phyloP scores from a whole-genome alignment of 2,329 filamentous ascomycete genomes.

The Trichoderma sp. region DNA sequence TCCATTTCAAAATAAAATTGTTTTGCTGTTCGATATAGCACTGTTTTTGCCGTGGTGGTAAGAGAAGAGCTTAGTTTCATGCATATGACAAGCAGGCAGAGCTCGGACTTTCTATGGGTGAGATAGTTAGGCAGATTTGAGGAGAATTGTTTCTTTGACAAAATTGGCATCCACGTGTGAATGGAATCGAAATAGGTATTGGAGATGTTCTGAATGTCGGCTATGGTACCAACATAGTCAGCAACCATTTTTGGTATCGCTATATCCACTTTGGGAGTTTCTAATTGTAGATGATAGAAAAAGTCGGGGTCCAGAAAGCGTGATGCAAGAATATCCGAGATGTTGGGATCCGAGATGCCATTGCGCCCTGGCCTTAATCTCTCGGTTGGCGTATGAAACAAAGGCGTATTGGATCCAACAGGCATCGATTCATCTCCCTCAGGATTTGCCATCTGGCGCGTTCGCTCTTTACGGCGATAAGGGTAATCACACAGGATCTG shows the following conservation, averaged over 20 bases:
- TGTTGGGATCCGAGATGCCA: background rate
- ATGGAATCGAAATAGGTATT: constrained; percentile 20
- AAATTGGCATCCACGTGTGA: constrained; percentile 23
- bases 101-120: background rate
- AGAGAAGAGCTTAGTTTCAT: constrained; percentile 18
- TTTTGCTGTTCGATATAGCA: constrained; percentile 19
- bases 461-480: background rate
- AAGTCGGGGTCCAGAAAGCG: background rate
- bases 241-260: constrained; percentile 3
- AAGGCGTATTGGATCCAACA: background rate
- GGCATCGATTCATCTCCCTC: background rate
- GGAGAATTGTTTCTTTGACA: constrained; percentile 18
- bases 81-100: constrained; percentile 19
- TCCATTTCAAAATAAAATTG: constrained; percentile 17
- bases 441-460: background rate
- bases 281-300: constrained; percentile 3
- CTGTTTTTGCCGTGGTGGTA: constrained; percentile 1
- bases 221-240: constrained; percentile 12
- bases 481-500: background rate
- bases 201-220: constrained; percentile 19
- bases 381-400: background rate
- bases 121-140: constrained; percentile 10
- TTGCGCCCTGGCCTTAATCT: background rate
- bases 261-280: constrained; percentile 10
- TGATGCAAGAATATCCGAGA: background rate